Conservation (phyloP, 495 filamentous ascomycete species). For the Schizothecium vesticola region DNA sequence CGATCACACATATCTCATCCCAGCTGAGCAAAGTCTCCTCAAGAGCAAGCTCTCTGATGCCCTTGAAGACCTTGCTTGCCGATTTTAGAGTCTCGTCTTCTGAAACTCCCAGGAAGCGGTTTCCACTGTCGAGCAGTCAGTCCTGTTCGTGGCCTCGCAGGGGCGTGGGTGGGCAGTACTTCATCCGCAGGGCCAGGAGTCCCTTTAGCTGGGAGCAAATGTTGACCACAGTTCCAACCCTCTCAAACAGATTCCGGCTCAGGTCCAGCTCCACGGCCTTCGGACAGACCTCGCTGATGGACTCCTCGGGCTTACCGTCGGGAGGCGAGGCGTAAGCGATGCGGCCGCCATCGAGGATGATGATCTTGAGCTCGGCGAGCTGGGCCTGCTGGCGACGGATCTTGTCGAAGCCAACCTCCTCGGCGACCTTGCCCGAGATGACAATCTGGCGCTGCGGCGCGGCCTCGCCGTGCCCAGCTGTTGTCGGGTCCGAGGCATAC, state of each 20-base stretch:
- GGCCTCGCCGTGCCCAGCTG: conserved; percentile 5
- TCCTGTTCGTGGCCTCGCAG: conserved; percentile 49
- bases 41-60: conserved; percentile 64
- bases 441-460: conserved; percentile 45
- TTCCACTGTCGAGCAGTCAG: conserved; percentile 52
- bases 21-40: conserved; percentile 68
- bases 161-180: conserved; percentile 36
- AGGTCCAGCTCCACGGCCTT: conserved; percentile 79
- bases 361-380: conserved; percentile 69
- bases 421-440: conserved; percentile 78
- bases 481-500: conserved; percentile 58
- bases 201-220: conserved; percentile 63
- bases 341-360: conserved; percentile 71
- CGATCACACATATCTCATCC: conserved; percentile 55
- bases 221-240: conserved; percentile 55
- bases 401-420: conserved; percentile 96
- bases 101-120: conserved; percentile 56
- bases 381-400: conserved; percentile 72
- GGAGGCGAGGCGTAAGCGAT: conserved; percentile 45
- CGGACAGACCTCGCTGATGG: conserved; percentile 48
- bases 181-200: conserved; percentile 62
- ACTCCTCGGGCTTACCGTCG: conserved; percentile 18
- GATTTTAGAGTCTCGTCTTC: conserved; percentile 32
- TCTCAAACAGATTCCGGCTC: conserved; percentile 73
- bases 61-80: conserved; percentile 40